These are phyloP conservation scores for Chloranthus sessilifolius DNA, from an alignment of 164 flowering plant genomes.

Conservation along the genomic window DNA sequence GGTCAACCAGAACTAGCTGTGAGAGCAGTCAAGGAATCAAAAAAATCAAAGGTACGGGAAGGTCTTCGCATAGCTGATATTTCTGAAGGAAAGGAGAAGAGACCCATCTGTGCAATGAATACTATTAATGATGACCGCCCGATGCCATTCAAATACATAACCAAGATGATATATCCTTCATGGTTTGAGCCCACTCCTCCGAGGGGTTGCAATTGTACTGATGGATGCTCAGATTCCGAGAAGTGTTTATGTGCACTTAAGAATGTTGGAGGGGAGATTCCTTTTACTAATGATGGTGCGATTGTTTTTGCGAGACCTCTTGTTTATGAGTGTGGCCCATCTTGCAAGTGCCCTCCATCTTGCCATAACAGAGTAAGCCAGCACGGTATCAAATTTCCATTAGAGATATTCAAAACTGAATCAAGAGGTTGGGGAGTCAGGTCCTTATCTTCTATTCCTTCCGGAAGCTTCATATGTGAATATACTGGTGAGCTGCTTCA, in stretches of 20 bases:
- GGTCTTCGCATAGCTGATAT: slow-evolving; percentile 61
- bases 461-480: slow-evolving; percentile 90
- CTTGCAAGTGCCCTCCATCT: slow-evolving; percentile 75
- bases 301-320: slow-evolving; percentile 71
- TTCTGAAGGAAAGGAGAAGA: slow-evolving; percentile 55
- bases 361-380: slow-evolving; percentile 81
- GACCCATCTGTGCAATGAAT: slow-evolving; percentile 71
- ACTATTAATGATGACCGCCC: slow-evolving; percentile 59
- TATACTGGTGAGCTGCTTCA: slow-evolving; percentile 77
- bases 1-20: slow-evolving; percentile 78
- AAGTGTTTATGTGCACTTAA: slow-evolving; percentile 58
- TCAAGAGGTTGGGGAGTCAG: slow-evolving; percentile 90
- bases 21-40: slow-evolving; percentile 48
- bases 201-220: slow-evolving; percentile 60
- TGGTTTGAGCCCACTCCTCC: slow-evolving; percentile 47
- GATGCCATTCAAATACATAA: slow-evolving; percentile 48
- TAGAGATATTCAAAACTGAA: slow-evolving; percentile 82
- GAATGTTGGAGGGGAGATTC: slow-evolving; percentile 86
- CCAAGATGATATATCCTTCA: slow-evolving; percentile 57
- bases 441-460: slow-evolving; percentile 61
- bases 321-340: slow-evolving; percentile 85
- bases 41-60: slow-evolving; percentile 34
- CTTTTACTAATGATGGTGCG: slow-evolving; percentile 69
- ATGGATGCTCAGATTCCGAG: slow-evolving; percentile 51
- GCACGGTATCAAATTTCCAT: slow-evolving; percentile 57